A percentile compares a stretch with the other conserved stretches of the same genome.
phyloP scores from a whole-genome alignment of 805 yeast species.

The Saccharomycopsis sp. region DNA sequence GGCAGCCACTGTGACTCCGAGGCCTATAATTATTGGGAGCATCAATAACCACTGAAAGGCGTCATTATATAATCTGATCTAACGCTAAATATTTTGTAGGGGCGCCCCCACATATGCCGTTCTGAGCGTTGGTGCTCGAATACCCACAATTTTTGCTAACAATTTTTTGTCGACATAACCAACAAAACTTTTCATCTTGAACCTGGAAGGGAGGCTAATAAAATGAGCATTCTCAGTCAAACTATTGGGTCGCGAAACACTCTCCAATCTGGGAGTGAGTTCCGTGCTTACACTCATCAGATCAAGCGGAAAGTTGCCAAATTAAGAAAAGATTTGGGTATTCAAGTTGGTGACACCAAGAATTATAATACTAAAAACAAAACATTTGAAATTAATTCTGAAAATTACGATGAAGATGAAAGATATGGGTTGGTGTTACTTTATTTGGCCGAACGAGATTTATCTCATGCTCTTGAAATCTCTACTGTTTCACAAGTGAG shows the following conservation, averaged over 20 bases:
- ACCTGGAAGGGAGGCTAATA: too few relatives aligned
- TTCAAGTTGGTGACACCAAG: constrained; percentile 63
- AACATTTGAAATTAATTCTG: constrained; percentile 38
- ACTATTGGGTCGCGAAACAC: constrained; percentile 51
- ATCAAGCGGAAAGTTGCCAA: constrained; percentile 53
- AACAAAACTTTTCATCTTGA: too few relatives aligned
- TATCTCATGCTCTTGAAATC: constrained; percentile 60
- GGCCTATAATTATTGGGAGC: constrained; percentile 12
- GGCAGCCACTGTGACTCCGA: constrained; percentile 6
- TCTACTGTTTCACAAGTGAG: constrained; percentile 48
- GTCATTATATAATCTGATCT: too few relatives aligned
- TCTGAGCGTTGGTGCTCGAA: too few relatives aligned
- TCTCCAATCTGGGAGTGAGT: constrained; percentile 64
- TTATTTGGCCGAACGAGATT: constrained; percentile 69
- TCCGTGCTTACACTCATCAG: constrained; percentile 56
- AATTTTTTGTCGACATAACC: too few relatives aligned
- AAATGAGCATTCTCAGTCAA: constrained; percentile 10
- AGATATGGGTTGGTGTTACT: constrained; percentile 54
- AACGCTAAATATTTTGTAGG: too few relatives aligned
- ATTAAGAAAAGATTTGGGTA: constrained; percentile 55
- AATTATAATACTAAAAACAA: constrained; percentile 46
- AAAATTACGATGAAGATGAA: constrained; percentile 43
- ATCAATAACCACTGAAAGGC: too few relatives aligned
- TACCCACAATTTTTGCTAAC: too few relatives aligned
- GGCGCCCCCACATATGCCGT: too few relatives aligned